Conservation (phyloP, 768 basidiomycete species). For the Clitopilus hobsonii region DNA sequence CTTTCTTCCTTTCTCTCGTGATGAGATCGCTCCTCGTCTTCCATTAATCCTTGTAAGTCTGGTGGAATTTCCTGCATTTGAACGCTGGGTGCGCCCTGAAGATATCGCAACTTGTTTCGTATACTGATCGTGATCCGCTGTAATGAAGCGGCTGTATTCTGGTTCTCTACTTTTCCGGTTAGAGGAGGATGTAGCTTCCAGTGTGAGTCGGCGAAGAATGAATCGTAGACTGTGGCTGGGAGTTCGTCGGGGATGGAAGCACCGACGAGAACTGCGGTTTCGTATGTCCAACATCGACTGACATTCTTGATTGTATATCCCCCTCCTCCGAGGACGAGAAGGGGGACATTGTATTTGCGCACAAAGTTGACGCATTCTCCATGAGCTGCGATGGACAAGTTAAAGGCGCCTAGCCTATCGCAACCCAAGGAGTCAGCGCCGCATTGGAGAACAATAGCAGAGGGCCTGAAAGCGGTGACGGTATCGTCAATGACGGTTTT, state of each 20-base stretch:
- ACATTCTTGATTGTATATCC: conserved; percentile 98
- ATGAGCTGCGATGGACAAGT: conserved; percentile 94
- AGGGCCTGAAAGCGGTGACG: conserved; percentile 82
- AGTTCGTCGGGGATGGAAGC: conserved; percentile 81
- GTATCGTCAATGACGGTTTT: conserved; percentile 95
- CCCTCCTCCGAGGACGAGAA: conserved; percentile 91
- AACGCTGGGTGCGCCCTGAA: conserved; percentile 95
- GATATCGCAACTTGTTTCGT: conserved; percentile 83
- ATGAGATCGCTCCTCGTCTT: conserved; percentile 31
- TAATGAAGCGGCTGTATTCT: conserved; percentile 77
- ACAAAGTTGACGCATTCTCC: conserved; percentile 99
- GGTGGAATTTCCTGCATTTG: conserved; percentile 96
- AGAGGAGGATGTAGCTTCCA: conserved; percentile 93
- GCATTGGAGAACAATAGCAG: conserved; percentile 91
- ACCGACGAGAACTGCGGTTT: conserved; percentile 90
- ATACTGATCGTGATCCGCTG: conserved; percentile 86
- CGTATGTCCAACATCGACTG: conserved; percentile 98
- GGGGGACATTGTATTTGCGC: conserved; percentile 84
- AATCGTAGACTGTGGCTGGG: conserved; percentile 85
- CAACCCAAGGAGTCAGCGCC: conserved; percentile 96
- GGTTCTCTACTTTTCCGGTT: conserved; percentile 88
- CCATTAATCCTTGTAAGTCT: conserved; percentile 73
- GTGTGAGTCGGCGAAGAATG: conserved; percentile 87
- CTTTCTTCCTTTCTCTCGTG: conserved; percentile 48
- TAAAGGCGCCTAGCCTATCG: conserved; percentile 95